These are phyloP conservation scores for Polytrichum formosum DNA, from an alignment of 225 moss, liverwort and hornwort genomes.

Conservation along the genomic window DNA sequence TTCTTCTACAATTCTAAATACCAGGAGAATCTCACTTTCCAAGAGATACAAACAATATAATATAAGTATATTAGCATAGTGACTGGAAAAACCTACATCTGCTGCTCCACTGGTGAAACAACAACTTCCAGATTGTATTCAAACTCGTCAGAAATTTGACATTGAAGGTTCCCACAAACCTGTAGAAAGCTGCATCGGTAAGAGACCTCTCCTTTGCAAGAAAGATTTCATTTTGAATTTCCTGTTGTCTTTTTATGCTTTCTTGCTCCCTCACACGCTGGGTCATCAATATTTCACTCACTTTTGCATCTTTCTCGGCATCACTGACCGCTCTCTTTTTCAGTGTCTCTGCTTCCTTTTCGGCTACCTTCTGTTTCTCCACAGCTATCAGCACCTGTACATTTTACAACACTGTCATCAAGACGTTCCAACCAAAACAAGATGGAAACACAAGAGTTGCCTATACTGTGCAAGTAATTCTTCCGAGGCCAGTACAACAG, in stretches of 20 bases:
- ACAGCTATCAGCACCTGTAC: slow-evolving; percentile 86
- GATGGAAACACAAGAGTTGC: no score
- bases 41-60: no score
- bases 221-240: slow-evolving; percentile 88
- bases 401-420: slow-evolving; percentile 8
- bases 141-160: neutral
- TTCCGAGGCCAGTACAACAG: neutral
- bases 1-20: no score
- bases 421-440: no score
- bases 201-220: slow-evolving; percentile 73
- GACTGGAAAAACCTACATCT: no score
- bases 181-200: slow-evolving; percentile 89
- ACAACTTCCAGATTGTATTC: neutral
- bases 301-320: slow-evolving; percentile 94
- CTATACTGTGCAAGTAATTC: no score
- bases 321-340: slow-evolving; percentile 94
- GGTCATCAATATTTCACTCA: slow-evolving; percentile 82
- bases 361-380: slow-evolving; percentile 98
- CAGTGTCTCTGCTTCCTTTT: slow-evolving; percentile 95
- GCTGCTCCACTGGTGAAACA: no score
- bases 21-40: no score
- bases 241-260: slow-evolving; percentile 79
- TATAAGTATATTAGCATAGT: no score
- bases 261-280: slow-evolving; percentile 97
- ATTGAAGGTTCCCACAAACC: slow-evolving; percentile 26